Conservation (phyloP, 2,329 filamentous ascomycete species). For the Stachybotrys chlorohalonatus region DNA sequence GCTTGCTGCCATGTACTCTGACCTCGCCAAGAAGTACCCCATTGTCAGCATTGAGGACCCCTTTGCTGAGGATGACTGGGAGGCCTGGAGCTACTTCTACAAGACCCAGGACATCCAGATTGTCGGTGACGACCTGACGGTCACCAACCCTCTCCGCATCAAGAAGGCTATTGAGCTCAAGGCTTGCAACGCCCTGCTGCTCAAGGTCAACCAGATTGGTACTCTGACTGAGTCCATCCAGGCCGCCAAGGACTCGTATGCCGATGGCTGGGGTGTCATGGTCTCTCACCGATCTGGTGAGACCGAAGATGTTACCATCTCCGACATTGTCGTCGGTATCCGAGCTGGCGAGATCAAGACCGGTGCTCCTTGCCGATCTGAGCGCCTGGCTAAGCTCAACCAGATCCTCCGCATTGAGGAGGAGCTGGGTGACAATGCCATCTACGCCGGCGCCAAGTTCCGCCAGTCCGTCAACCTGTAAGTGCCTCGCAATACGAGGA, state of each 20-base stretch:
- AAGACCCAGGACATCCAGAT: constrained; percentile 98
- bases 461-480: constrained; percentile 83
- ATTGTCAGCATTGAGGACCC: constrained; percentile 99
- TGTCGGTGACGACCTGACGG: constrained; percentile 95
- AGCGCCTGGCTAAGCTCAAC: constrained; percentile 99
- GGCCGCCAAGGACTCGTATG: constrained; percentile 97
- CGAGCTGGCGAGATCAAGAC: constrained; percentile 98
- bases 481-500: not conserved
- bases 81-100: constrained; percentile 99
- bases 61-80: constrained; percentile 99
- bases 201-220: constrained; percentile 99
- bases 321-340: constrained; percentile 95
- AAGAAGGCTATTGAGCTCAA: constrained; percentile 99
- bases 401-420: constrained; percentile 99
- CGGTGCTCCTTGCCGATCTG: constrained; percentile 88
- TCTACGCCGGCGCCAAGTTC: constrained; percentile 92
- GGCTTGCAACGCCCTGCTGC: constrained; percentile 93
- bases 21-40: constrained; percentile 87
- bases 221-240: constrained; percentile 98
- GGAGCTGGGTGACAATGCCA: constrained; percentile 83
- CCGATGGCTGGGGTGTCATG: constrained; percentile 97
- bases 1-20: constrained; percentile 84
- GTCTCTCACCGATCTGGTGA: constrained; percentile 98
- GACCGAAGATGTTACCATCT: constrained; percentile 99
- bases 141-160: constrained; percentile 98